Conservation (phyloP, 2,329 filamentous ascomycete species). For the Eurotiales sp. region DNA sequence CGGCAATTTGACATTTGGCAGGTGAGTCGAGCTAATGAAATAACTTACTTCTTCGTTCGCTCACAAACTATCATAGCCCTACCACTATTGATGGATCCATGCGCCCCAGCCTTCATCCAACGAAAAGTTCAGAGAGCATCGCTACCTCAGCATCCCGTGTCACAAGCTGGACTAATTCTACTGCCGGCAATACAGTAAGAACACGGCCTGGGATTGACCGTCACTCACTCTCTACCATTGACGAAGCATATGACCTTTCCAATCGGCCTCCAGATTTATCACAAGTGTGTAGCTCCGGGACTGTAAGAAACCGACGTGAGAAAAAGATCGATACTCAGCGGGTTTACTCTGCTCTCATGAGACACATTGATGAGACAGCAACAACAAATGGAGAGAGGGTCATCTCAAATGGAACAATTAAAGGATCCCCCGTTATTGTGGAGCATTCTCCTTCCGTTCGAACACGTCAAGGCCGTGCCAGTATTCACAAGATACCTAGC, state of each 20-base stretch:
- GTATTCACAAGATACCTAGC: conserved; percentile 31
- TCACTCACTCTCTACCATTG: conserved; percentile 41
- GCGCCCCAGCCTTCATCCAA: conserved; percentile 22
- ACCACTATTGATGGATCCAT: conserved; percentile 13
- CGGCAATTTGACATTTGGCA: conserved; percentile 19
- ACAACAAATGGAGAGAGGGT: conserved; percentile 21
- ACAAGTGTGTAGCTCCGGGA: background rate
- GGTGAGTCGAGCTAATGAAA: conserved; percentile 3
- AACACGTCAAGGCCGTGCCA: conserved; percentile 23
- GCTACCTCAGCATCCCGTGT: conserved; percentile 40
- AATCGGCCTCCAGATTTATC: conserved; percentile 25
- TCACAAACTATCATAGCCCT: background rate
- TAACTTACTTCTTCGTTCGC: background rate
- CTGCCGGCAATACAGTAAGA: conserved; percentile 38
- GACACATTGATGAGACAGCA: conserved; percentile 30
- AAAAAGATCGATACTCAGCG: conserved; percentile 35
- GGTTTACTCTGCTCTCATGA: conserved; percentile 43
- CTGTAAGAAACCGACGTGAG: conserved; percentile 11
- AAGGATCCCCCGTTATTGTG: conserved; percentile 27
- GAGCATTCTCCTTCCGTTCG: conserved; percentile 25
- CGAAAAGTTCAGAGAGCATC: conserved; percentile 31
- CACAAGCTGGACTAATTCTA: conserved; percentile 50
- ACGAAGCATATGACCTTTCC: conserved; percentile 33
- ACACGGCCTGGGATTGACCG: conserved; percentile 29
- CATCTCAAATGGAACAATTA: conserved; percentile 27